A percentile compares a stretch with the other conserved stretches of the same genome.
These are phyloP conservation scores for Heracleum sosnowskyi DNA, from an alignment of 129 eudicot species.

Conservation along the genomic window DNA sequence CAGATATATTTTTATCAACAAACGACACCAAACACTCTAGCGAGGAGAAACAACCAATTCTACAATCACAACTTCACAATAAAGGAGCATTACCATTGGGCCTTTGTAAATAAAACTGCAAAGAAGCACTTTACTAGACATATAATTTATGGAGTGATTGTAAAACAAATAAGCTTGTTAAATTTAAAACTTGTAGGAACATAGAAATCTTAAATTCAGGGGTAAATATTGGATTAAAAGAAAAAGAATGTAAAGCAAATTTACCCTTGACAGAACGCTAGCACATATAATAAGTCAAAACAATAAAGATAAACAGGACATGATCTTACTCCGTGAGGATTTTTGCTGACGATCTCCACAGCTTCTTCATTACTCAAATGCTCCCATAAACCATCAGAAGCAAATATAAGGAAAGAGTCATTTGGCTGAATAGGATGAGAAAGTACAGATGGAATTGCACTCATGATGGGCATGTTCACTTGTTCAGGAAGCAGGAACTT, in stretches of 20 bases:
- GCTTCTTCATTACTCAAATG: conserved; percentile 66
- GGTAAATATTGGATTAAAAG: not conserved
- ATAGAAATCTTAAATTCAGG: not conserved
- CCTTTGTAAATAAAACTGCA: not conserved
- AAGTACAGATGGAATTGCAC: conserved; percentile 49
- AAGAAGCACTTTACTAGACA: not conserved
- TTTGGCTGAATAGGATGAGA: conserved; percentile 50
- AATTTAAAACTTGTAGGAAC: not conserved
- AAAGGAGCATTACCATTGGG: not conserved
- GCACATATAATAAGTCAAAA: not conserved
- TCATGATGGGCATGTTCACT: too few relatives aligned
- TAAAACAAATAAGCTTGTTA: not conserved
- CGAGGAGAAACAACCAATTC: too few relatives aligned
- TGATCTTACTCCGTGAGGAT: conserved; percentile 53
- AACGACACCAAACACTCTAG: too few relatives aligned
- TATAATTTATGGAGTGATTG: not conserved
- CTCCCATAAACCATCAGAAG: conserved; percentile 79
- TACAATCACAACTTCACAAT: not conserved
- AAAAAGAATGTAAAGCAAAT: not conserved
- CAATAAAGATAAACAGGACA: conserved; percentile 1
- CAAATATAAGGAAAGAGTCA: conserved; percentile 60
- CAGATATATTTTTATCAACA: not conserved
- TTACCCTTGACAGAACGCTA: not conserved
- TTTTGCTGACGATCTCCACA: conserved; percentile 54
- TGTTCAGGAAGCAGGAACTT: conserved; percentile 55